Conservation (phyloP, 345 rosid species). For the Pelargonium nanum region DNA sequence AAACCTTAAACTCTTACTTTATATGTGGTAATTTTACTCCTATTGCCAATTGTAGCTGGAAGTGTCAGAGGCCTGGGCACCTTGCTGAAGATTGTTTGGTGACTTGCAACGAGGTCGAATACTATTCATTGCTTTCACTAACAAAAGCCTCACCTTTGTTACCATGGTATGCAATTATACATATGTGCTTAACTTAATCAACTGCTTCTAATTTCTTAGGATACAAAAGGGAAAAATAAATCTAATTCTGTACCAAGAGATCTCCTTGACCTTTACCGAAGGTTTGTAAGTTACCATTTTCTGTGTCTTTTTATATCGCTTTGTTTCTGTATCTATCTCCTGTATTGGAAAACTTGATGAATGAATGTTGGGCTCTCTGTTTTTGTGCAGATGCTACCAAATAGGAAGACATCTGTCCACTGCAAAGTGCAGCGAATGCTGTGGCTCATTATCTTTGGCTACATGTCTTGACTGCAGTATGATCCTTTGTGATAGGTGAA, state of each 20-base stretch:
- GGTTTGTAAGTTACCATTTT: slow-evolving; percentile 23
- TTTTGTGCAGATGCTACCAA: slow-evolving; percentile 46
- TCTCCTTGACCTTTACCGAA: slow-evolving; percentile 47
- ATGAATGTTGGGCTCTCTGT: slow-evolving; percentile 5
- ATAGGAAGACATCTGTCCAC: slow-evolving; percentile 31
- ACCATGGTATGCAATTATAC: neutral
- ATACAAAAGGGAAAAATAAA: slow-evolving; percentile 18
- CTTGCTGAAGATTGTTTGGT: slow-evolving; percentile 60
- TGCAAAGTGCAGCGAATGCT: slow-evolving; percentile 48
- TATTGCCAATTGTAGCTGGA: slow-evolving; percentile 30
- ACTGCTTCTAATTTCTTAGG: slow-evolving; percentile 19
- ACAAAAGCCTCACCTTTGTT: neutral
- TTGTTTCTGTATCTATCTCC: neutral
- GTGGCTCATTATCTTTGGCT: slow-evolving; percentile 38
- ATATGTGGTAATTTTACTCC: no score
- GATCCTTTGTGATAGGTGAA: slow-evolving; percentile 56
- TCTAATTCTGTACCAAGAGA: slow-evolving; percentile 34
- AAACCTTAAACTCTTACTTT: neutral
- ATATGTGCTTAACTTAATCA: slow-evolving; percentile 4
- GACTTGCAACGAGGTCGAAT: slow-evolving; percentile 28
- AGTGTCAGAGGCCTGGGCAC: slow-evolving; percentile 65
- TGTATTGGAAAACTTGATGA: no score
- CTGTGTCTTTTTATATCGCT: neutral
- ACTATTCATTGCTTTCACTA: slow-evolving; percentile 3
- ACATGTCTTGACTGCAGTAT: slow-evolving; percentile 53